Percentiles rank a stretch among this genome's conserved stretches.
These are phyloP conservation scores for Protea cynaroides DNA, from an alignment of 164 flowering plant species.

Conservation along the genomic window DNA sequence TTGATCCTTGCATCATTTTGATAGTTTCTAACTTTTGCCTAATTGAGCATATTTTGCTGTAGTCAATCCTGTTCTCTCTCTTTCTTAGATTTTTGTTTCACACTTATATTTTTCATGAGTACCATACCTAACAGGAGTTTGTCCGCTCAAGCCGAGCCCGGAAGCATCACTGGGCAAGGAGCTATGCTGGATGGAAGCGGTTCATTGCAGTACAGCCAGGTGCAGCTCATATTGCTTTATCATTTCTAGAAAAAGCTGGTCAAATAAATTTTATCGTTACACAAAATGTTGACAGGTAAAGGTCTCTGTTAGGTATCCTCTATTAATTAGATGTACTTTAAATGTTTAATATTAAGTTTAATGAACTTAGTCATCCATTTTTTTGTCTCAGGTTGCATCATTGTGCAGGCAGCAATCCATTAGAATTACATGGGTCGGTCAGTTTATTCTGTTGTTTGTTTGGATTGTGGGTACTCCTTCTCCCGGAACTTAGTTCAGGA, in stretches of 20 bases:
- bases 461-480: slow-evolving; percentile 67
- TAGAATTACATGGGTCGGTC: slow-evolving; percentile 95
- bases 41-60: neutral
- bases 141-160: slow-evolving; percentile 73
- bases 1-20: neutral
- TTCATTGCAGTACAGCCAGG: slow-evolving; percentile 77
- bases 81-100: neutral
- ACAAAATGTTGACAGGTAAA: slow-evolving; percentile 94
- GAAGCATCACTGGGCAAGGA: slow-evolving; percentile 97
- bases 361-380: neutral
- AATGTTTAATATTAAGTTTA: neutral
- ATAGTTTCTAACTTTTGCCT: neutral
- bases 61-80: neutral
- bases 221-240: slow-evolving; percentile 71
- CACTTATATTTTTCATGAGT: slow-evolving; percentile 1
- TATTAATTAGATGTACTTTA: slow-evolving; percentile 8
- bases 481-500: slow-evolving; percentile 71
- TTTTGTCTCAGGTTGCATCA: slow-evolving; percentile 74
- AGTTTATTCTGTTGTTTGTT: slow-evolving; percentile 78
- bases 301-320: neutral
- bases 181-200: slow-evolving; percentile 96
- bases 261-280: slow-evolving; percentile 75
- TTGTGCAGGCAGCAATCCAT: slow-evolving; percentile 89
- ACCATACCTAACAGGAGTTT: slow-evolving; percentile 50
- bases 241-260: slow-evolving; percentile 76